Evolutionary conservation across 495 filamentous ascomycete genomes (phyloP).

Genomic region (Aspergillus sparsus): DNA sequence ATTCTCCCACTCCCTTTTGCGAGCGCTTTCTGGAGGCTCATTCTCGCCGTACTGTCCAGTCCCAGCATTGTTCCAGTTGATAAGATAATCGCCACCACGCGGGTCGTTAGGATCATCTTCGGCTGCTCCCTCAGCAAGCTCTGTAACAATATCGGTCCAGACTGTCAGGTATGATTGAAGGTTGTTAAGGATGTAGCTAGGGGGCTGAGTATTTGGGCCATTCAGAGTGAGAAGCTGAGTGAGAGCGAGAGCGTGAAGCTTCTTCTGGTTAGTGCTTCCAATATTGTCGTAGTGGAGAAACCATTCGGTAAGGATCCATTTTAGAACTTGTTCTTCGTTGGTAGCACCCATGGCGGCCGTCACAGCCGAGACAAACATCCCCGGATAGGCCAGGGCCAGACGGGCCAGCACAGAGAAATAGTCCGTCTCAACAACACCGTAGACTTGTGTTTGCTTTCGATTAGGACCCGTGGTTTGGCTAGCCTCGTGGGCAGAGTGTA

Average conservation of each 20-base stretch:
- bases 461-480: slow-evolving; percentile 78
- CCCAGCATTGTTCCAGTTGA: slow-evolving; percentile 50
- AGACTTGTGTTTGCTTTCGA: slow-evolving; percentile 59
- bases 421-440: slow-evolving; percentile 71
- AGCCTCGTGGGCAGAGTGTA: slow-evolving; percentile 70
- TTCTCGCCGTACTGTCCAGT: slow-evolving; percentile 37
- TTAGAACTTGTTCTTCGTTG: slow-evolving; percentile 52
- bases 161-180: slow-evolving; percentile 68
- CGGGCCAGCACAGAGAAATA: slow-evolving; percentile 84
- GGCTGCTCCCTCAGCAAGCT: slow-evolving; percentile 52
- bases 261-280: slow-evolving; percentile 69
- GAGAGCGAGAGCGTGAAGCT: slow-evolving; percentile 78
- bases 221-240: slow-evolving; percentile 74
- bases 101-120: slow-evolving; percentile 45
- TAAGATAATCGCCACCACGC: slow-evolving; percentile 47
- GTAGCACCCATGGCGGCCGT: slow-evolving; percentile 32
- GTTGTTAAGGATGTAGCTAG: slow-evolving; percentile 57
- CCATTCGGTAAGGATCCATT: slow-evolving; percentile 85
- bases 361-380: slow-evolving; percentile 60
- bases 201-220: slow-evolving; percentile 46
- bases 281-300: slow-evolving; percentile 84
- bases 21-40: slow-evolving; percentile 66
- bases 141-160: slow-evolving; percentile 67
- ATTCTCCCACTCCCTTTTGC: slow-evolving; percentile 54
- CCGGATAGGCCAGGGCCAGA: slow-evolving; percentile 68